Conservation (phyloP, 2,329 filamentous ascomycete genomes). For the Dactylellina leptospora region DNA sequence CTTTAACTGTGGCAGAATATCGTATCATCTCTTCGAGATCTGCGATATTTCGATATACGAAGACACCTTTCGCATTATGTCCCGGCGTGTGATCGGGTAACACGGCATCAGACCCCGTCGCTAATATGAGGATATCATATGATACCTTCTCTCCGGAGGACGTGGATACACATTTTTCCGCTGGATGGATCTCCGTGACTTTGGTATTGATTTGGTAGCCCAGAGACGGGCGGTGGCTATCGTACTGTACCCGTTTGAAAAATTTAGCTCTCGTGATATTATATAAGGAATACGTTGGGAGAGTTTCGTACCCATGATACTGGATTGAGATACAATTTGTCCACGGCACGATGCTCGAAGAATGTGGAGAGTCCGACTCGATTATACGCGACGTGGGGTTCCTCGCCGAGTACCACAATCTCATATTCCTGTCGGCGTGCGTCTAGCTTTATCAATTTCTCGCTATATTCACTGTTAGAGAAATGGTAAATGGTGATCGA, state of each 20-base stretch:
- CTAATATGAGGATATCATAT: constrained; percentile 84
- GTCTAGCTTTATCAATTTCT: constrained; percentile 88
- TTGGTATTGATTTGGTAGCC: constrained; percentile 78
- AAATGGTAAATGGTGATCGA: constrained; percentile 14
- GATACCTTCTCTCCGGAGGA: constrained; percentile 73
- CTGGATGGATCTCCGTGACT: constrained; percentile 73
- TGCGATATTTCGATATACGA: constrained; percentile 86
- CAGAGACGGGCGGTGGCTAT: constrained; percentile 63
- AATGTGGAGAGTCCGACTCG: constrained; percentile 88
- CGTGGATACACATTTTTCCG: constrained; percentile 73
- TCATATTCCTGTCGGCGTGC: constrained; percentile 78
- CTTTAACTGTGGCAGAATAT: constrained; percentile 74
- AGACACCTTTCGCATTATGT: constrained; percentile 81
- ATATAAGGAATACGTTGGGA: background rate
- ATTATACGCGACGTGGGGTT: constrained; percentile 88
- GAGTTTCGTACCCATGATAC: constrained; percentile 73
- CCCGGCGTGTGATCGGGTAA: constrained; percentile 77
- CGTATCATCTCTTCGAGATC: constrained; percentile 80
- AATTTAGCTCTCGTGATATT: too few species aligned
- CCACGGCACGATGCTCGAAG: constrained; percentile 84
- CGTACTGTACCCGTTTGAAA: constrained; percentile 55
- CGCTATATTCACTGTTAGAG: constrained; percentile 65
- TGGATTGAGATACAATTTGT: constrained; percentile 88
- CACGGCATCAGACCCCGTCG: constrained; percentile 85
- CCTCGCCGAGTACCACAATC: constrained; percentile 85